A percentile compares a stretch with the other conserved stretches of the same genome.
phyloP scores from a whole-genome alignment of 352 stramenopile species.

The Phytopythium aichiense region DNA sequence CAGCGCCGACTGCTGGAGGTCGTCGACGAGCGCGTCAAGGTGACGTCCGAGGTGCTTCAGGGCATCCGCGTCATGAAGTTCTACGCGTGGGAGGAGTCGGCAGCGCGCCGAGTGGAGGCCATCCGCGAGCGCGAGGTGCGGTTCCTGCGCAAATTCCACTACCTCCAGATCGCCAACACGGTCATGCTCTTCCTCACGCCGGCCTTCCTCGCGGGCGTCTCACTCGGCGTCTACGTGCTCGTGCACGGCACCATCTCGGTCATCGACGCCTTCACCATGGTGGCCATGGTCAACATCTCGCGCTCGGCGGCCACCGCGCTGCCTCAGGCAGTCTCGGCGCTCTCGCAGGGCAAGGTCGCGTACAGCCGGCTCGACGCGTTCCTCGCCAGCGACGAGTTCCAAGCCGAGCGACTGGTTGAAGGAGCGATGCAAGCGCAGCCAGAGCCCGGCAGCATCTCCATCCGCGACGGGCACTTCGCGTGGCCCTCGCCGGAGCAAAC shows the following conservation, averaged over 20 bases:
- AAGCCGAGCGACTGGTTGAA: neutral
- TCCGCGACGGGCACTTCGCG: slow-evolving; percentile 12
- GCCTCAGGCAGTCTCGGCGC: slow-evolving; percentile 17
- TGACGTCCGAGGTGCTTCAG: slow-evolving; percentile 90
- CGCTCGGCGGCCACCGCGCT: slow-evolving; percentile 16
- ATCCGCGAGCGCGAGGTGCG: slow-evolving; percentile 42
- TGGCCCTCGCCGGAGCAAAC: slow-evolving; percentile 7
- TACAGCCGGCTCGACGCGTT: slow-evolving; percentile 26
- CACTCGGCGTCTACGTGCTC: slow-evolving; percentile 32
- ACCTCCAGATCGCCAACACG: slow-evolving; percentile 64
- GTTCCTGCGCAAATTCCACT: slow-evolving; percentile 39
- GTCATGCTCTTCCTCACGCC: slow-evolving; percentile 50
- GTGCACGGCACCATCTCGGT: slow-evolving; percentile 32
- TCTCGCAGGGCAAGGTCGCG: slow-evolving; percentile 26
- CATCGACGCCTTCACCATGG: slow-evolving; percentile 40
- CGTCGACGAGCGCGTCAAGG: slow-evolving; percentile 86
- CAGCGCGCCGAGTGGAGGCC: slow-evolving; percentile 32
- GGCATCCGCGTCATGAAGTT: slow-evolving; percentile 91
- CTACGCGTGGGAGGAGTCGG: slow-evolving; percentile 75
- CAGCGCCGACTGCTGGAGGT: slow-evolving; percentile 11
- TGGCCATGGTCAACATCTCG: slow-evolving; percentile 29
- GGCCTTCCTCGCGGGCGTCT: slow-evolving; percentile 19
- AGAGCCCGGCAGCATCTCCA: slow-evolving; percentile 9
- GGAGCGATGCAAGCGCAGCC: neutral
- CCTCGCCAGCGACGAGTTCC: slow-evolving; percentile 17